phyloP scores from a whole-genome alignment of 768 basidiomycete species.

The Russula emetica region DNA sequence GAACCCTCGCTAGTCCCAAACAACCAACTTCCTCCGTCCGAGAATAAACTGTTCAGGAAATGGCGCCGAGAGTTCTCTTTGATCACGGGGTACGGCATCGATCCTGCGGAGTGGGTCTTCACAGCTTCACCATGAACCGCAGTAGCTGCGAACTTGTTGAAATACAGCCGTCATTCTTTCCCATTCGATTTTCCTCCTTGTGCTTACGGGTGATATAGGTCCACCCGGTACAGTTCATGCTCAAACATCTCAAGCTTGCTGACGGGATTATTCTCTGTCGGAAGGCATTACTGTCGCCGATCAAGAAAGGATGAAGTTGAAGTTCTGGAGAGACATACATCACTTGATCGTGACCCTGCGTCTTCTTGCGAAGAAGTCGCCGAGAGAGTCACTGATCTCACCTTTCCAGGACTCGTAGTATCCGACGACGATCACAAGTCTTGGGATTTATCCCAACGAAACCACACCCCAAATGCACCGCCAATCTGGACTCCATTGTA shows the following conservation, averaged over 20 bases:
- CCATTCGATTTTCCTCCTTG: not conserved
- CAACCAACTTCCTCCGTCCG: no score
- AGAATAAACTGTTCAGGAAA: no score
- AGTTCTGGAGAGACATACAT: not conserved
- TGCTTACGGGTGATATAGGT: constrained; percentile 44
- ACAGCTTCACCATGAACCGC: constrained; percentile 33
- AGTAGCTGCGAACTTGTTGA: no score
- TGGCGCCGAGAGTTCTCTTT: no score
- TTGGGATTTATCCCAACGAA: no score
- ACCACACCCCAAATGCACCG: no score
- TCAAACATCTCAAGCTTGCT: constrained; percentile 77
- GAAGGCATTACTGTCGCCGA: no score
- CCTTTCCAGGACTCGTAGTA: not conserved
- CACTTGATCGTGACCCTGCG: no score
- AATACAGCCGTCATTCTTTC: constrained; percentile 32
- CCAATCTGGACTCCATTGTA: no score
- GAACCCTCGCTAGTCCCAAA: no score
- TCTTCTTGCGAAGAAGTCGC: not conserved
- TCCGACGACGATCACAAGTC: not conserved
- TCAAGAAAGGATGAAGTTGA: not conserved
- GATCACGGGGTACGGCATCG: constrained; percentile 51
- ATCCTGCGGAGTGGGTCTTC: constrained; percentile 39
- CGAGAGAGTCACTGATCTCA: not conserved
- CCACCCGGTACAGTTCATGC: constrained; percentile 86
- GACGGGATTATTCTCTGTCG: constrained; percentile 27